Base-by-base conservation (phyloP, 371 early-diverging fungal species). In the Dichotomocladium elegans region DNA sequence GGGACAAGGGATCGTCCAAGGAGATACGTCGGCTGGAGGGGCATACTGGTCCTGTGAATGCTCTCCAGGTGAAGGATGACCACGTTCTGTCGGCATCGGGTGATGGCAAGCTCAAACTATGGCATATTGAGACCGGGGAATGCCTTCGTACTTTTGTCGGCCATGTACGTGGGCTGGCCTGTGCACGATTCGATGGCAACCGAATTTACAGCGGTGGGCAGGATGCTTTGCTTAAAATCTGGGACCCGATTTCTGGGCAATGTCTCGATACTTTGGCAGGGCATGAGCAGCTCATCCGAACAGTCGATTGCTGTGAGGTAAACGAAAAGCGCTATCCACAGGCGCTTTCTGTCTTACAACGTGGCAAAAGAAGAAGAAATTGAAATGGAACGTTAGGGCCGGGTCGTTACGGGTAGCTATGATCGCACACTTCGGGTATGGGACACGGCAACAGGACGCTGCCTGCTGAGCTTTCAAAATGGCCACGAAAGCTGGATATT, bases 361-460 rank as follows among this genome's bases (percentile, higher is more conserved):
- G 1, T 37, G 37, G 5, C 6, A 5, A 21, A 9, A 5, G 10
- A 5, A 5, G 37, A 9, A 15, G n/a, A n/a, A 37, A 37, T 37
- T 37, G 21, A 14, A 37, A 21, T 37, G 37, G 17, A 37, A 17
- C 17, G 3, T n/a, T 53, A 71, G 52, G 77, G 77, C 25, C 72
- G 73, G 27, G 44, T 71, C 29, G 63, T 77, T 1, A 77, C 61
- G 25, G 77, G 77, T 11, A 71, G 77, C 30, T 96, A 98, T 66
- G 99, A 99, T 71, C 91, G 94, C 50, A 88, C 94, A 0, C 80
- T 99, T 47, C 93, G 92, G 64, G 91, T 98, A 22, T 99, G 96
- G 94, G 92, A 96, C 60, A 57, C 81, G 2, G 55, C 61, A 17
- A 63, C 65, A 11, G 68, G 68, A 6, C 42, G 55, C 24, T 73